These are phyloP conservation scores for Fusarium cicatricum DNA, from an alignment of 2,329 filamentous ascomycete genomes.

Conservation along the genomic window DNA sequence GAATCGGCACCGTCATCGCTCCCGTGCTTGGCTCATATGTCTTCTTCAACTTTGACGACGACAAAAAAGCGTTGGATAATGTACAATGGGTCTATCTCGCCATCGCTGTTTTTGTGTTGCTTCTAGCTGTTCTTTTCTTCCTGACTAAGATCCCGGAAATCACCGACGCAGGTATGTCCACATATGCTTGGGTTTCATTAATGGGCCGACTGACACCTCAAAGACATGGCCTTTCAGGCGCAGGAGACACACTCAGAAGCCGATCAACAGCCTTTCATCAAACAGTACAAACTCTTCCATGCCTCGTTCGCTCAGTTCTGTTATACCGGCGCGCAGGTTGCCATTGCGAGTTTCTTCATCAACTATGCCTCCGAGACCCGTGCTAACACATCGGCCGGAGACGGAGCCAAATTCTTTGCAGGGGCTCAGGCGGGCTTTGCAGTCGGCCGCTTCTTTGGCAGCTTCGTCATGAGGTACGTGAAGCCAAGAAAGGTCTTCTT, in stretches of 20 bases:
- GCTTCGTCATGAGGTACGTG: conserved; percentile 70
- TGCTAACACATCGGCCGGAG: conserved; percentile 56
- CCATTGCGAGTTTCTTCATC: conserved; percentile 74
- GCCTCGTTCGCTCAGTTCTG: conserved; percentile 80
- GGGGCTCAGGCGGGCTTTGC: conserved; percentile 79
- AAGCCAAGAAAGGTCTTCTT: conserved; percentile 74
- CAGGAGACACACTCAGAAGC: conserved; percentile 61
- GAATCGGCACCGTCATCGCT: conserved; percentile 75
- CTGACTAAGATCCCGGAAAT: conserved; percentile 75
- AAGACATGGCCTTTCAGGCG: conserved; percentile 72
- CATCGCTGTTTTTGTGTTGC: conserved; percentile 75
- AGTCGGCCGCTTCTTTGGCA: conserved; percentile 74
- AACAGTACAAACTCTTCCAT: conserved; percentile 80
- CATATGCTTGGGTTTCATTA: too few species aligned
- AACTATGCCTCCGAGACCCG: conserved; percentile 74
- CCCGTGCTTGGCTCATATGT: conserved; percentile 77
- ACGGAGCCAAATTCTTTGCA: conserved; percentile 73
- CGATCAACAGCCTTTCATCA: conserved; percentile 68
- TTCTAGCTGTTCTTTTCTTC: conserved; percentile 72
- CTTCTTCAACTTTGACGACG: conserved; percentile 71
- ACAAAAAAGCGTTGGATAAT: conserved; percentile 65
- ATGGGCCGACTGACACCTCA: conserved; percentile 9
- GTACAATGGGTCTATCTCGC: conserved; percentile 82
- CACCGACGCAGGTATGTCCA: conserved; percentile 56
- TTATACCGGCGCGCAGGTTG: conserved; percentile 77